These are phyloP conservation scores for Hirsutella minnesotensis DNA, from an alignment of 2,329 filamentous ascomycete genomes.

Conservation along the genomic window DNA sequence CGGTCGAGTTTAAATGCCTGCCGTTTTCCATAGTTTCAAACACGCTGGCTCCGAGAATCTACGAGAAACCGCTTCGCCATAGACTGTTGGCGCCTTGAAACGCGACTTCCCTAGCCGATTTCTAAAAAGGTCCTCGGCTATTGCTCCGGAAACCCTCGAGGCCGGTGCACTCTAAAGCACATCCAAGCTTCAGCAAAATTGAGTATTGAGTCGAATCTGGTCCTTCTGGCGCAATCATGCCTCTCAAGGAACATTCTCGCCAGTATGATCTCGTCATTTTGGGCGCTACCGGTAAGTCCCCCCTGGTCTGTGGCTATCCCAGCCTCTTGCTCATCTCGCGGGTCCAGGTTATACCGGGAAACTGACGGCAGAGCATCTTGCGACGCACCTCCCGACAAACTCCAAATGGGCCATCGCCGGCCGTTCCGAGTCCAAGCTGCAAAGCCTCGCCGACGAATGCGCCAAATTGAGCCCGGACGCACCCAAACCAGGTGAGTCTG, in stretches of 20 bases:
- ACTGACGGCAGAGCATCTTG: conserved; percentile 64
- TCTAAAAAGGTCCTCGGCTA: too few species aligned
- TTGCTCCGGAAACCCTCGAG: too few species aligned
- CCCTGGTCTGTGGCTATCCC: background rate
- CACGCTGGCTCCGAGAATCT: too few species aligned
- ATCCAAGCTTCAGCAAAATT: too few species aligned
- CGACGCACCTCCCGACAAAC: conserved; percentile 56
- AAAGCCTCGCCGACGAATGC: conserved; percentile 54
- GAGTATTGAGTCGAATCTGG: too few species aligned
- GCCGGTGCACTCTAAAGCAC: too few species aligned
- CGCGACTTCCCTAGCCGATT: too few species aligned
- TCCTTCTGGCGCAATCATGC: conserved; percentile 23
- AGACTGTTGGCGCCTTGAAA: too few species aligned
- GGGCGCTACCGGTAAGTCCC: conserved; percentile 40
- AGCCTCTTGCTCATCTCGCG: background rate
- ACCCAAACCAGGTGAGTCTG: conserved; percentile 48
- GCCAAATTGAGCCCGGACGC: conserved; percentile 58
- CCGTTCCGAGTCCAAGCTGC: conserved; percentile 65
- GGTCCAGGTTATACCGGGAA: conserved; percentile 68
- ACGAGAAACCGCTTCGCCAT: too few species aligned
- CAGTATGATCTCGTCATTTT: conserved; percentile 47
- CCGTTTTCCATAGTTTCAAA: too few species aligned
- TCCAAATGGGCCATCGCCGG: conserved; percentile 83
- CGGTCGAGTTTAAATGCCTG: too few species aligned
- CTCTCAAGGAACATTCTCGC: conserved; percentile 30